A percentile compares a stretch with the other conserved stretches of the same genome.
Evolutionary conservation across 1,284 basidiomycete species (phyloP).

Genomic region (Trametes sp.): DNA sequence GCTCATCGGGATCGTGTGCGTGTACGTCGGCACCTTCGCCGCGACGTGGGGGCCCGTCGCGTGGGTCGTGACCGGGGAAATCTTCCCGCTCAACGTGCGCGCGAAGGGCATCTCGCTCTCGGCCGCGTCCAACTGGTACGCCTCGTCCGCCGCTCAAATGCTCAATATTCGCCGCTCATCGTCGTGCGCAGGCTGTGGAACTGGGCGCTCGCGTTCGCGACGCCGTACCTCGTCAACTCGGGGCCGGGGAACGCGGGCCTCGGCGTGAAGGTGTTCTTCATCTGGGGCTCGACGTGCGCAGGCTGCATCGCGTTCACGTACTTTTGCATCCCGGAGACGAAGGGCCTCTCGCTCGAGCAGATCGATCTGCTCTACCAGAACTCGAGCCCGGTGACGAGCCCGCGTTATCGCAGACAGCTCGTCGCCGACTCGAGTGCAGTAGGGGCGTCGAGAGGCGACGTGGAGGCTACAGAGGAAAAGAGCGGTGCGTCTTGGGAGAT

Average conservation of each 20-base stretch:
- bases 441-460: no score
- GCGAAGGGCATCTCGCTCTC: slow-evolving; percentile 82
- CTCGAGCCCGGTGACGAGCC: slow-evolving; percentile 51
- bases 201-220: slow-evolving; percentile 48
- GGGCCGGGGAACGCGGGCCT: slow-evolving; percentile 40
- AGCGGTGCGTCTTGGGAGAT: neutral
- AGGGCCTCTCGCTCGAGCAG: slow-evolving; percentile 76
- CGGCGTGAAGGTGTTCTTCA: slow-evolving; percentile 86
- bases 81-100: slow-evolving; percentile 75
- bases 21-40: slow-evolving; percentile 81
- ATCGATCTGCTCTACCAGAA: slow-evolving; percentile 46
- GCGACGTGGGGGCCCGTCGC: slow-evolving; percentile 81
- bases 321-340: slow-evolving; percentile 81
- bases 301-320: slow-evolving; percentile 78
- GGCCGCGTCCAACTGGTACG: slow-evolving; percentile 53
- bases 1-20: slow-evolving; percentile 64
- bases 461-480: neutral
- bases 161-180: no score
- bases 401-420: slow-evolving; percentile 51
- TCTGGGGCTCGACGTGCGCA: slow-evolving; percentile 82
- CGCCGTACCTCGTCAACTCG: slow-evolving; percentile 77
- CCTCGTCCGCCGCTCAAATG: no score
- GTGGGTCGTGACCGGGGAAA: slow-evolving; percentile 80
- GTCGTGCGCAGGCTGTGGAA: slow-evolving; percentile 52
- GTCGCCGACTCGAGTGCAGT: slow-evolving; percentile 38